Percentiles rank a stretch among this genome's conserved stretches.
Evolutionary conservation across 192 early-diverging fungal genomes (phyloP).

Genomic region (Entrophospora sp.): DNA sequence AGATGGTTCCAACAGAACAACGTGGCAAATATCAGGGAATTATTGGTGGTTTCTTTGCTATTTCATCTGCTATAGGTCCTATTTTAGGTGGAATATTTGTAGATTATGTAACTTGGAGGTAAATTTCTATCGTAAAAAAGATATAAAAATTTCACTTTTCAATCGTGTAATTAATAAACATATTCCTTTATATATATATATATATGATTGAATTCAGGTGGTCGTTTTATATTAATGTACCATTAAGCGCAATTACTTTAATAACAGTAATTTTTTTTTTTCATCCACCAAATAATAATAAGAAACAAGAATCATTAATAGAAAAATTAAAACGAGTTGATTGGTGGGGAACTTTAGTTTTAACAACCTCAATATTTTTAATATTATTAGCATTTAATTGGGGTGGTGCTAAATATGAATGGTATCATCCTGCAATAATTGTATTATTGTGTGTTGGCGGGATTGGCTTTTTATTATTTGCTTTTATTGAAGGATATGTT

Average conservation of each 20-base stretch:
- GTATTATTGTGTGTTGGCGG: slow-evolving; percentile 47
- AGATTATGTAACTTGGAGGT: slow-evolving; percentile 46
- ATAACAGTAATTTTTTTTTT: slow-evolving; percentile 39
- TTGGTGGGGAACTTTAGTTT: slow-evolving; percentile 46
- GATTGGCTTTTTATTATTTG: slow-evolving; percentile 41
- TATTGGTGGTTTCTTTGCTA: slow-evolving; percentile 66
- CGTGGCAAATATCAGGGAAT: slow-evolving; percentile 77
- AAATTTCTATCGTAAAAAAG: background rate
- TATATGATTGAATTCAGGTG: slow-evolving; percentile 46
- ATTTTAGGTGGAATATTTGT: slow-evolving; percentile 78
- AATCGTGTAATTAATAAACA: background rate
- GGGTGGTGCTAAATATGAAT: slow-evolving; percentile 61
- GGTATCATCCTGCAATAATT: slow-evolving; percentile 53
- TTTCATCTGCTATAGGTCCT: slow-evolving; percentile 71
- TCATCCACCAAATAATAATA: slow-evolving; percentile 43
- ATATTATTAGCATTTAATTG: slow-evolving; percentile 65
- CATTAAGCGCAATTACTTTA: slow-evolving; percentile 43
- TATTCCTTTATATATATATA: background rate
- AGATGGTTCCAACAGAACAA: slow-evolving; percentile 70
- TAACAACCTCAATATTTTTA: slow-evolving; percentile 44
- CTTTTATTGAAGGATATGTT: slow-evolving; percentile 51
- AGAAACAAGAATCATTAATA: slow-evolving; percentile 31
- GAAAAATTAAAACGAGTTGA: slow-evolving; percentile 58
- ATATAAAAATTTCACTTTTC: background rate
- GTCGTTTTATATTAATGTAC: slow-evolving; percentile 51